These are phyloP conservation scores for Neofusicoccum cordaticola DNA, from an alignment of 2,329 filamentous ascomycete species.

Conservation along the genomic window DNA sequence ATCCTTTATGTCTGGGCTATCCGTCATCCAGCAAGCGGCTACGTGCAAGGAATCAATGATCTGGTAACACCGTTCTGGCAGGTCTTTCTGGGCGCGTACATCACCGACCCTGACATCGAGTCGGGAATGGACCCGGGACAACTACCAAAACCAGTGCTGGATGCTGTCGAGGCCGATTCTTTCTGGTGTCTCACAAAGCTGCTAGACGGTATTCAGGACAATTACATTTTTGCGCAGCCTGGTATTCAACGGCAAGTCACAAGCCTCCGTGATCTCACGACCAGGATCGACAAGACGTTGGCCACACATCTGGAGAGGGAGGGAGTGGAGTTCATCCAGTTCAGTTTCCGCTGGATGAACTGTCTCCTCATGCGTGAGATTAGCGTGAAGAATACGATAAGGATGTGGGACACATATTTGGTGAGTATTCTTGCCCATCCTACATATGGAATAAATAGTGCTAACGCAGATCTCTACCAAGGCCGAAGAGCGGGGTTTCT, in stretches of 20 bases:
- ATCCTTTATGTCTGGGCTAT: constrained; percentile 98
- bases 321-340: constrained; percentile 97
- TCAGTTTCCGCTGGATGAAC: constrained; percentile 99
- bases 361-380: constrained; percentile 97
- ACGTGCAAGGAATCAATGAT: constrained; percentile 98
- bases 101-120: constrained; percentile 89
- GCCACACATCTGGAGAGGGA: constrained; percentile 88
- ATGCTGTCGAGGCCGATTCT: constrained; percentile 94
- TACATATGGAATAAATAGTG: background rate
- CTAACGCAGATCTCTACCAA: constrained; percentile 38
- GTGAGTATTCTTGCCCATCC: constrained; percentile 51
- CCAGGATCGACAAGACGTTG: constrained; percentile 78
- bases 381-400: constrained; percentile 90
- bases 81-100: constrained; percentile 91
- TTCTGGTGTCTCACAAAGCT: constrained; percentile 99
- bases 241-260: constrained; percentile 93
- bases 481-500: constrained; percentile 98
- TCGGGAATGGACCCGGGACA: constrained; percentile 96
- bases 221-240: constrained; percentile 96
- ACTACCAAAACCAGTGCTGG: constrained; percentile 81
- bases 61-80: constrained; percentile 98
- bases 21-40: constrained; percentile 92
- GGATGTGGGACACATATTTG: constrained; percentile 99
- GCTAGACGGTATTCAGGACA: constrained; percentile 97
- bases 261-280: constrained; percentile 83